Conservation (phyloP, 1,284 basidiomycete species). For the Ustilago lituana region DNA sequence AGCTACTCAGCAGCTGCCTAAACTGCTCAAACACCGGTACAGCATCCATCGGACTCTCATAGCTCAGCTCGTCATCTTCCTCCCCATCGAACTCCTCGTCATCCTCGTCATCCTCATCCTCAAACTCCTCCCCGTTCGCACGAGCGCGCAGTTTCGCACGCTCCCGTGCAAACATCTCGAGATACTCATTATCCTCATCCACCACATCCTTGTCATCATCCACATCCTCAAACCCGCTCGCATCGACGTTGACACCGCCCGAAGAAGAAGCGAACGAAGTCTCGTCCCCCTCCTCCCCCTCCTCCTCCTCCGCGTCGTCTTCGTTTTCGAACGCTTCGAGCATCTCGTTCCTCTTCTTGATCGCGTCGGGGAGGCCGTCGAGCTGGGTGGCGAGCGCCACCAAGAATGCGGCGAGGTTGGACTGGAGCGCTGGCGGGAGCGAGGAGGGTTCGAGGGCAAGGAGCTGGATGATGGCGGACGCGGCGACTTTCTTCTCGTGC, state of each 20-base stretch:
- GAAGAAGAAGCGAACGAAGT: slow-evolving; percentile 30
- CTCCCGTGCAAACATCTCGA: slow-evolving; percentile 64
- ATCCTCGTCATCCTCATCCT: slow-evolving; percentile 51
- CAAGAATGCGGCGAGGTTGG: slow-evolving; percentile 55
- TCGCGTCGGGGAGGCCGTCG: slow-evolving; percentile 55
- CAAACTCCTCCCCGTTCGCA: slow-evolving; percentile 42
- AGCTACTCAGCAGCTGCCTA: slow-evolving; percentile 43
- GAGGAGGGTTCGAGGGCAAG: slow-evolving; percentile 47
- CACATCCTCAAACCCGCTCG: slow-evolving; percentile 40
- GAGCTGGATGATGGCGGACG: slow-evolving; percentile 73
- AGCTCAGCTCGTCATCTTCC: slow-evolving; percentile 58
- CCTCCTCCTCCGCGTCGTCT: slow-evolving; percentile 54
- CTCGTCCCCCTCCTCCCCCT: no score
- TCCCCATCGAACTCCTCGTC: slow-evolving; percentile 36
- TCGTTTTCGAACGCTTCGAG: slow-evolving; percentile 61
- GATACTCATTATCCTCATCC: slow-evolving; percentile 66
- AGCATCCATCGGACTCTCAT: slow-evolving; percentile 58
- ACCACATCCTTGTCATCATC: slow-evolving; percentile 63
- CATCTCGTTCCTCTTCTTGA: slow-evolving; percentile 56
- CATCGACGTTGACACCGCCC: slow-evolving; percentile 22
- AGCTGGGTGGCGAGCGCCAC: slow-evolving; percentile 52
- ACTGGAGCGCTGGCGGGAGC: slow-evolving; percentile 50
- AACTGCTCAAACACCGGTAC: slow-evolving; percentile 61
- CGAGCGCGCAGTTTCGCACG: slow-evolving; percentile 54
- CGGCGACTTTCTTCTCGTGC: slow-evolving; percentile 86